Evolutionary conservation across 495 filamentous ascomycete species (phyloP).

Genomic region (Rostrohypoxylon terebratum): DNA sequence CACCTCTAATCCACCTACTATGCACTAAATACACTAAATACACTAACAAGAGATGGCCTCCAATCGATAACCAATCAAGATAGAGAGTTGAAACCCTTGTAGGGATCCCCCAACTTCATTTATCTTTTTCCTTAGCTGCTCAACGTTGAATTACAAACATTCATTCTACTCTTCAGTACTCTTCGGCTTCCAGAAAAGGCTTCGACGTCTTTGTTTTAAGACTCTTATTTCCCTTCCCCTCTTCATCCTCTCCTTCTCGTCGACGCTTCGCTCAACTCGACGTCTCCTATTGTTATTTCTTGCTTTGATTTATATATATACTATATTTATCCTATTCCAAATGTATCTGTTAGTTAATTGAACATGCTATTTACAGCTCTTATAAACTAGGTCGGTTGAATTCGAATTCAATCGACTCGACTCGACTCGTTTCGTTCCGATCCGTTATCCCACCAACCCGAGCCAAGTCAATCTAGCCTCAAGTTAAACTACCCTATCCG

Average conservation of each 20-base stretch:
- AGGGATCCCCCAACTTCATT: slow-evolving; percentile 24
- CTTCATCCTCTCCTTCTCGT: background rate
- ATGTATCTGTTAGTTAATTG: slow-evolving; percentile 2
- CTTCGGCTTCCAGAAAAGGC: slow-evolving; percentile 15
- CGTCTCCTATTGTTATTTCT: background rate
- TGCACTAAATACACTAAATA: background rate
- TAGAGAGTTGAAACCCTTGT: background rate
- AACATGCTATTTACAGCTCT: background rate
- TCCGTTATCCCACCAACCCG: slow-evolving; percentile 2
- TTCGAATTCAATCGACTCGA: slow-evolving; percentile 27
- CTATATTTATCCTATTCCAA: background rate
- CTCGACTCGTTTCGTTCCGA: slow-evolving; percentile 10
- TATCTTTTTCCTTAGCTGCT: slow-evolving; percentile 18
- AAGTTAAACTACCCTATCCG: slow-evolving; percentile 13
- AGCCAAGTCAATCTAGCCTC: slow-evolving; percentile 20
- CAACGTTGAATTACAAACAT: slow-evolving; percentile 10
- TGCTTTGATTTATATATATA: slow-evolving; percentile 9
- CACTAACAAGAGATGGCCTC: slow-evolving; percentile 1
- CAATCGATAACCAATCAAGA: background rate
- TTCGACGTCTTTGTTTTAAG: slow-evolving; percentile 13
- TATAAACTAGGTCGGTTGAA: slow-evolving; percentile 14
- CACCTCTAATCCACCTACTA: too few relatives aligned
- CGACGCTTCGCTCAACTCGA: background rate
- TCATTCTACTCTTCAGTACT: slow-evolving; percentile 20
- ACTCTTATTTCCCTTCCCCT: slow-evolving; percentile 1